A percentile compares a stretch with the other conserved stretches of the same genome.
Evolutionary conservation across 179 eudicot genomes (phyloP).

Genomic region (Gypsophila paniculata): DNA sequence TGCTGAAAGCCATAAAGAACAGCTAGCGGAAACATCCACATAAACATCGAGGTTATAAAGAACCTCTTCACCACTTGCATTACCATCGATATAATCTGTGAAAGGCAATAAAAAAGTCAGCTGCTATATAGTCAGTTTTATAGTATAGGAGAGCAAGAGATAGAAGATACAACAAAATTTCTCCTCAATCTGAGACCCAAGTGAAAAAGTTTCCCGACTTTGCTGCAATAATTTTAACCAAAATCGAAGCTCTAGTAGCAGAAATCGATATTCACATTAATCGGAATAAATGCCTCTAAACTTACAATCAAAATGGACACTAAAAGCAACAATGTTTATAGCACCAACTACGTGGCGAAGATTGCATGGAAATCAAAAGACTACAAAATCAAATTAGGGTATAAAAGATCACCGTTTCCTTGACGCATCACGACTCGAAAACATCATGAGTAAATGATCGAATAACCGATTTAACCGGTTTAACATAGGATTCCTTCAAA

Average conservation of each 20-base stretch:
- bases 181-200: not conserved
- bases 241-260: not conserved
- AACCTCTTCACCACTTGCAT: conserved; percentile 56
- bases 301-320: not conserved
- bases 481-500: too few species aligned
- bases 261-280: not conserved
- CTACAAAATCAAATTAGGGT: not conserved
- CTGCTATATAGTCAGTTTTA: not conserved
- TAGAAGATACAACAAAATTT: not conserved
- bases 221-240: not conserved
- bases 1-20: conserved; percentile 66
- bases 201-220: not conserved
- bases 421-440: not conserved
- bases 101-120: not conserved
- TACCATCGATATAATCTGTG: conserved; percentile 29
- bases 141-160: not conserved
- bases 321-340: not conserved
- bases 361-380: not conserved
- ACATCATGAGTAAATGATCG: not conserved
- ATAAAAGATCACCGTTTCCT: not conserved
- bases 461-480: not conserved
- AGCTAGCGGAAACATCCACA: conserved; percentile 64
- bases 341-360: not conserved
- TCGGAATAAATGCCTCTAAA: not conserved
- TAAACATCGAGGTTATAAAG: conserved; percentile 55